These are phyloP conservation scores for Phylloporus rhodoxanthus DNA, from an alignment of 768 basidiomycete species.

Conservation along the genomic window DNA sequence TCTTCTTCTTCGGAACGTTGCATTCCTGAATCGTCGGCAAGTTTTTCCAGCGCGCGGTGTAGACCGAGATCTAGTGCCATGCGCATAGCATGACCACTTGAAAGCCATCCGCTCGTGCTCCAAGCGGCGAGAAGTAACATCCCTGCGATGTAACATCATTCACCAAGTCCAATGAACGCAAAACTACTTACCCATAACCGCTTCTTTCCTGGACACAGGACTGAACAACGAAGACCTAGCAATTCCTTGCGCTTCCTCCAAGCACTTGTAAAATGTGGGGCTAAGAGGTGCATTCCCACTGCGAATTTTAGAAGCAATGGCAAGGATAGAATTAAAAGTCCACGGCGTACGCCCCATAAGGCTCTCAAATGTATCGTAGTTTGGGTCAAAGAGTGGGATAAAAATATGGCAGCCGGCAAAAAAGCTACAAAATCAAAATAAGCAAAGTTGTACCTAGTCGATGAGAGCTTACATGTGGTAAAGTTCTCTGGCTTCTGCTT, in stretches of 20 bases:
- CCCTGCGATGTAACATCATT: conserved; percentile 38
- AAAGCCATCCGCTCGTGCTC: conserved; percentile 93
- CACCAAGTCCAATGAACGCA: conserved; percentile 1
- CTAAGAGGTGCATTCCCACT: conserved; percentile 83
- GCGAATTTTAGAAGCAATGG: conserved; percentile 87
- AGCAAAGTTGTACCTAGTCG: conserved; percentile 4
- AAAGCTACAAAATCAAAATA: conserved; percentile 50
- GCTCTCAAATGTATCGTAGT: conserved; percentile 89
- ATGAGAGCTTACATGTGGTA: conserved; percentile 71
- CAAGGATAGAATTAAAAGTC: conserved; percentile 91
- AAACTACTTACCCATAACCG: conserved; percentile 67
- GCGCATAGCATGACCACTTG: conserved; percentile 92
- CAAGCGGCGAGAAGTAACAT: conserved; percentile 91
- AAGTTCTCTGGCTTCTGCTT: conserved; percentile 81
- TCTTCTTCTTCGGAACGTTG: conserved; percentile 76
- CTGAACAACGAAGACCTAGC: conserved; percentile 91
- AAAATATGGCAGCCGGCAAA: conserved; percentile 95
- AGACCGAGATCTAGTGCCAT: conserved; percentile 94
- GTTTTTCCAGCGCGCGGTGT: conserved; percentile 86
- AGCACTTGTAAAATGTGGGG: conserved; percentile 81
- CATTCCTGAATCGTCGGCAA: conserved; percentile 66
- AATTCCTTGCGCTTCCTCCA: conserved; percentile 95
- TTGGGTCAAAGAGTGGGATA: conserved; percentile 90
- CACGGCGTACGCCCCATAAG: conserved; percentile 90
- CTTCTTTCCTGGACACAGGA: conserved; percentile 90